phyloP scores from a whole-genome alignment of 75 land plant species.

The Picea sitchensis region DNA sequence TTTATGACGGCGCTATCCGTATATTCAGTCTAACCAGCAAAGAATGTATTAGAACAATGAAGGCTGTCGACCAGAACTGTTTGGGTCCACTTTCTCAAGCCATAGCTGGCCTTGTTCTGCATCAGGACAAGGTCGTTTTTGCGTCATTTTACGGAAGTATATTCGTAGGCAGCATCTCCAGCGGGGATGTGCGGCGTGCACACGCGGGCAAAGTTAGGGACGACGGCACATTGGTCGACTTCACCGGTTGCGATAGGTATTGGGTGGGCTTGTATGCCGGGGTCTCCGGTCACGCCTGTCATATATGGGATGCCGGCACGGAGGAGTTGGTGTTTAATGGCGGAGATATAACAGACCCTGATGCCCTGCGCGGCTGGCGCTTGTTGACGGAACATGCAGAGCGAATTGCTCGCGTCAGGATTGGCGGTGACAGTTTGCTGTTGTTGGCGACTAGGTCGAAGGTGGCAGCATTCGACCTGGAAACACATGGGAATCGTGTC shows the following conservation, averaged over 20 bases:
- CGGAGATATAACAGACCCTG: slow-evolving; percentile 51
- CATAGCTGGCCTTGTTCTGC: slow-evolving; percentile 42
- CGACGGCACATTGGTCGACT: slow-evolving; percentile 47
- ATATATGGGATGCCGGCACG: slow-evolving; percentile 44
- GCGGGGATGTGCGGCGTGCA: slow-evolving; percentile 19
- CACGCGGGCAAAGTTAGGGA: slow-evolving; percentile 33
- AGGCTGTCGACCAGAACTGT: slow-evolving; percentile 18
- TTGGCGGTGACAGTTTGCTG: slow-evolving; percentile 14
- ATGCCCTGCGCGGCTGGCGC: slow-evolving; percentile 64
- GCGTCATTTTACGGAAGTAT: slow-evolving; percentile 62
- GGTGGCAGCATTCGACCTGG: slow-evolving; percentile 6
- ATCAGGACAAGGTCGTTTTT: slow-evolving; percentile 25
- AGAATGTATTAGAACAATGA: slow-evolving; percentile 23
- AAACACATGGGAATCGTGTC: slow-evolving; percentile 16
- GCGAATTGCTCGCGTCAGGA: slow-evolving; percentile 38
- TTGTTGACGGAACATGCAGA: slow-evolving; percentile 34
- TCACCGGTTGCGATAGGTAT: not conserved
- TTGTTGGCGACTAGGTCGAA: slow-evolving; percentile 37
- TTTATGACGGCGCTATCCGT: slow-evolving; percentile 49
- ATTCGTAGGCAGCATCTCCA: slow-evolving; percentile 19
- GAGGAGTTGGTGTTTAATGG: slow-evolving; percentile 44
- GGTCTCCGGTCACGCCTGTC: slow-evolving; percentile 46
- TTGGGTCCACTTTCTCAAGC: slow-evolving; percentile 53
- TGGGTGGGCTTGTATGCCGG: slow-evolving; percentile 79
- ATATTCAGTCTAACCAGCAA: slow-evolving; percentile 38